Evolutionary conservation across 2,329 filamentous ascomycete genomes (phyloP).

Genomic region (Ustilaginoidea virens): DNA sequence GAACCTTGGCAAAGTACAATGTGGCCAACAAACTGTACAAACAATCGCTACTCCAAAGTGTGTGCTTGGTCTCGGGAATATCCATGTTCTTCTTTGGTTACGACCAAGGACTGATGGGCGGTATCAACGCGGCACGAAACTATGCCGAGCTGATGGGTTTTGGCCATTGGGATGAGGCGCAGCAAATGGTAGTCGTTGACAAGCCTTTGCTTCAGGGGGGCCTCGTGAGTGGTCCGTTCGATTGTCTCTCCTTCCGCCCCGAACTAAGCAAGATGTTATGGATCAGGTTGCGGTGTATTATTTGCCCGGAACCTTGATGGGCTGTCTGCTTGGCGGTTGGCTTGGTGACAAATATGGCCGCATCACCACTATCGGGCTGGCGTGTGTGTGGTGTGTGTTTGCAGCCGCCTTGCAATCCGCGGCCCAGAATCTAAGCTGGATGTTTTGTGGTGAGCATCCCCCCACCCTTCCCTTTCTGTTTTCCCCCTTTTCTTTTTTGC

Average conservation of each 20-base stretch:
- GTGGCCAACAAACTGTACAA: slow-evolving; percentile 40
- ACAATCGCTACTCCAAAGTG: slow-evolving; percentile 37
- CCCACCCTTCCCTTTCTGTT: neutral
- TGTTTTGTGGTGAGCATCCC: slow-evolving; percentile 40
- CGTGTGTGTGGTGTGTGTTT: slow-evolving; percentile 39
- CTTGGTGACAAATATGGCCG: slow-evolving; percentile 37
- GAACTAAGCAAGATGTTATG: neutral
- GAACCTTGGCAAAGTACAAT: slow-evolving; percentile 7
- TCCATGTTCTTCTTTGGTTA: slow-evolving; percentile 31
- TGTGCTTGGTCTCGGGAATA: slow-evolving; percentile 47
- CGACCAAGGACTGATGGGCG: slow-evolving; percentile 38
- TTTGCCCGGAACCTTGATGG: slow-evolving; percentile 29
- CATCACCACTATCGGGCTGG: slow-evolving; percentile 41
- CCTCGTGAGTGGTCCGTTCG: slow-evolving; percentile 17
- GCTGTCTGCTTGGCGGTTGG: slow-evolving; percentile 32
- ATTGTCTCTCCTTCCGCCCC: too few species aligned
- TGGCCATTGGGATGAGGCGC: slow-evolving; percentile 30
- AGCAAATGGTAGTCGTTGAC: slow-evolving; percentile 38
- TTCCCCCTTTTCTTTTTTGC: too few species aligned
- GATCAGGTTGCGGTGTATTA: slow-evolving; percentile 29
- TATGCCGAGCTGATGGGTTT: slow-evolving; percentile 29
- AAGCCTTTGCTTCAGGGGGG: slow-evolving; percentile 34
- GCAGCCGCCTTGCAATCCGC: slow-evolving; percentile 51
- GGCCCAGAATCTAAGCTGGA: slow-evolving; percentile 51
- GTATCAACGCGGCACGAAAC: slow-evolving; percentile 26